Base-by-base conservation (phyloP, 495 filamentous ascomycete species). In the Antarctomyces pellizariae region DNA sequence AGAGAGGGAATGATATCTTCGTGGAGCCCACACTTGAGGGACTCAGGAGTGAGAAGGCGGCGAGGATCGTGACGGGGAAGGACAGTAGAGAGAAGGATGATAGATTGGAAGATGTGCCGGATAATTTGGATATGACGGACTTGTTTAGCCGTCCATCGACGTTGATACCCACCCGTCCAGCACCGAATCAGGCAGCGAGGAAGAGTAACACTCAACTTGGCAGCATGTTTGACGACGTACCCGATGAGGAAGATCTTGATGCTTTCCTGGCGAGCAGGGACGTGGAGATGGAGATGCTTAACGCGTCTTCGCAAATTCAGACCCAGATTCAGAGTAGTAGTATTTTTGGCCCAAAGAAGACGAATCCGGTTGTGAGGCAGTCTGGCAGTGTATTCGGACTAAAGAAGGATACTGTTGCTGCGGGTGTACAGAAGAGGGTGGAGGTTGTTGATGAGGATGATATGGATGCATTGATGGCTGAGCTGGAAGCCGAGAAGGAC, bases 401-500 rank as follows among this genome's bases (percentile, higher is more conserved):
- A 22, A 7, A n/a, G 7, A 21, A 6, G 6, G 7, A n/a, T 6
- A 26, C 24, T 6, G 24, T 11, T 7, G 7, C 6, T n/a, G 7
- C 6, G 6, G 24, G 6, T 26, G 6, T 11, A 26, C 24, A 7
- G 24, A 31, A 44, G 17, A 32, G 36, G 19, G 24, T 16, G 4
- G 13, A 28, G 15, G 29, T 37, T 11, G 13, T 16, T n/a, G 24
- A 37, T 25, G 37, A 48, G 11, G 68, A 69, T 33, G 71, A 73
- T 16, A 62, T 72, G 51, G 71, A 65, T 26, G 67, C 57, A n/a
- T n/a, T n/a, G 3, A 69, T 76, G 67, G 68, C 57, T 14, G 69
- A 60, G 30, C 63, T 77, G 55, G 63, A 62, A 16, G 64, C n/a
- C n/a, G n/a, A n/a, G n/a, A n/a, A n/a, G n/a, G n/a, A n/a, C n/a